phyloP scores from a whole-genome alignment of 2,329 filamentous ascomycete genomes.

The Penicillium olsonii region DNA sequence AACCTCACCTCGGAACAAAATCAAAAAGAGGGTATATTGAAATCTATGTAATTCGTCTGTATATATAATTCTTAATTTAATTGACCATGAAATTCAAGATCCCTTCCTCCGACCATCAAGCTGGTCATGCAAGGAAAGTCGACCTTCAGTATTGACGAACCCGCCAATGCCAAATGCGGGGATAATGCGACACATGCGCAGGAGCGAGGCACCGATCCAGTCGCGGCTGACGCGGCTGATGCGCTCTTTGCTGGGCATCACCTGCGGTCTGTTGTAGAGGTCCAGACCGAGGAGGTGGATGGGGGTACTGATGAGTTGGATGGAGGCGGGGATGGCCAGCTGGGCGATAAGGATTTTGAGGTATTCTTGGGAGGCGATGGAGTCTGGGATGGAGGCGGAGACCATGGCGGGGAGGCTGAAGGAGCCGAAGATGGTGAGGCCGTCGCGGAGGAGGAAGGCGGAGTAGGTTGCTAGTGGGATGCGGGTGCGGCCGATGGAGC shows the following conservation, averaged over 20 bases:
- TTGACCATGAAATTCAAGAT: conserved; percentile 9
- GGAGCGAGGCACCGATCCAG: conserved; percentile 71
- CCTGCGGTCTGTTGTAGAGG: conserved; percentile 69
- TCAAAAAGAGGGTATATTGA: conserved; percentile 25
- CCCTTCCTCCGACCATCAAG: conserved; percentile 20
- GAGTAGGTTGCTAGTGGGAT: conserved; percentile 51
- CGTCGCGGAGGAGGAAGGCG: conserved; percentile 78
- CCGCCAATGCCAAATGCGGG: conserved; percentile 87
- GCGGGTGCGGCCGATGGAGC: conserved; percentile 29
- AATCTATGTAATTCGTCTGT: conserved; percentile 16
- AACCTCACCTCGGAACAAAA: conserved; percentile 6
- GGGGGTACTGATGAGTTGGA: conserved; percentile 78
- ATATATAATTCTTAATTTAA: conserved; percentile 4
- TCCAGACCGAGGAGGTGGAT: conserved; percentile 81
- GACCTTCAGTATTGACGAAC: conserved; percentile 67
- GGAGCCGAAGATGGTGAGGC: conserved; percentile 72
- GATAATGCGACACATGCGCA: conserved; percentile 78
- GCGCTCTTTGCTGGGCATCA: conserved; percentile 56
- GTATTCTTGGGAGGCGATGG: conserved; percentile 78
- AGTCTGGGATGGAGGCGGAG: conserved; percentile 59
- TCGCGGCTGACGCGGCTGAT: conserved; percentile 66
- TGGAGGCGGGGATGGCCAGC: conserved; percentile 73
- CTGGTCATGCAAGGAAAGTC: conserved; percentile 33
- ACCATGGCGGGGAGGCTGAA: conserved; percentile 35
- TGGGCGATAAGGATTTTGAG: conserved; percentile 83